Evolutionary conservation across 2,329 filamentous ascomycete species (phyloP).

Genomic region (Colletotrichum cordylinicola): DNA sequence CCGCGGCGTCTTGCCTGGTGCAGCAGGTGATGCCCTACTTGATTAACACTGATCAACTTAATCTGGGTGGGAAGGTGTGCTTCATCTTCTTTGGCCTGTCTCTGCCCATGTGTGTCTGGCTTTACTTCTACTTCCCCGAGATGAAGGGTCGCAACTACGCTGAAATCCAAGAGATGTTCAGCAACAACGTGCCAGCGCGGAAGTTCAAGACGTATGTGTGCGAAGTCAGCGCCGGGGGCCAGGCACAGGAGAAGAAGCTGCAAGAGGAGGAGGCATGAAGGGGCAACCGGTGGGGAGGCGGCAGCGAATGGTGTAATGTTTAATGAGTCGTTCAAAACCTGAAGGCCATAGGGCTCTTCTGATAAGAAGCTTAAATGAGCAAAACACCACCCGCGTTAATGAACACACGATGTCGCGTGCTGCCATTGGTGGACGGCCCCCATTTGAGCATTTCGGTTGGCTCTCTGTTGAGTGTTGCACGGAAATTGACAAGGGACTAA

Average conservation of each 20-base stretch:
- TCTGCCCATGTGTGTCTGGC: slow-evolving; percentile 28
- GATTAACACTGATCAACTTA: slow-evolving; percentile 33
- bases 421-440: neutral
- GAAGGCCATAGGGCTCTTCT: neutral
- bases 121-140: slow-evolving; percentile 21
- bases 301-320: neutral
- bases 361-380: slow-evolving; percentile 18
- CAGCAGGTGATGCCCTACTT: slow-evolving; percentile 35
- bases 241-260: slow-evolving; percentile 3
- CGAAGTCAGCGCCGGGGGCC: slow-evolving; percentile 5
- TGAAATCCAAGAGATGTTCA: slow-evolving; percentile 22
- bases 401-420: neutral
- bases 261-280: slow-evolving; percentile 9
- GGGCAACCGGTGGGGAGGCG: slow-evolving; percentile 1
- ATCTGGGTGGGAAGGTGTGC: slow-evolving; percentile 36
- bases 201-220: slow-evolving; percentile 16
- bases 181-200: slow-evolving; percentile 10
- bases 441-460: slow-evolving; percentile 8
- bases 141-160: slow-evolving; percentile 24
- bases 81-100: slow-evolving; percentile 36
- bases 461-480: neutral
- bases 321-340: neutral
- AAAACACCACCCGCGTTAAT: neutral
- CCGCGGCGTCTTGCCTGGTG: slow-evolving; percentile 32
- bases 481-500: slow-evolving; percentile 18